Conservation (phyloP, 148 eudicot species). For the Rhododendron simsii region DNA sequence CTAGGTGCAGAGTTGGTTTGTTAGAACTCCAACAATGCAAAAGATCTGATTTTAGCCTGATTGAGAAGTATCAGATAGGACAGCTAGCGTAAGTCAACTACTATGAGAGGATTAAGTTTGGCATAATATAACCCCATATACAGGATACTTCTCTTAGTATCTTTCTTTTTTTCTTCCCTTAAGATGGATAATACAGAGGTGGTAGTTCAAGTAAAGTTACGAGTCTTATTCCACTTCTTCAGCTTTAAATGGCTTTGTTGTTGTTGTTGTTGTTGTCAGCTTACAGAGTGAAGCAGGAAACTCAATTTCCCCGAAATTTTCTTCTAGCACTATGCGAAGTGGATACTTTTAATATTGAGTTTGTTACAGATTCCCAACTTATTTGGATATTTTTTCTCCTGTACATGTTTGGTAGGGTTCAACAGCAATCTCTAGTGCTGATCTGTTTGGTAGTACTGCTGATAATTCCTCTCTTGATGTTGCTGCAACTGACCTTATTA, state of each 20-base stretch:
- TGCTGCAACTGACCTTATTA: constrained; percentile 84
- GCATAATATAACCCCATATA: neutral
- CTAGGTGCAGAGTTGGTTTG: too few species aligned
- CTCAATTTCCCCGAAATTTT: neutral
- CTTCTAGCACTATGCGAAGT: neutral
- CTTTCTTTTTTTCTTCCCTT: neutral
- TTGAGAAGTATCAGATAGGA: neutral
- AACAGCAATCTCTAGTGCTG: constrained; percentile 89
- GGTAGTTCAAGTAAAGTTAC: neutral
- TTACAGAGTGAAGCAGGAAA: neutral
- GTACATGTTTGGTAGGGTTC: constrained; percentile 54
- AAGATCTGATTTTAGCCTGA: neutral
- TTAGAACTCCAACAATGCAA: too few species aligned
- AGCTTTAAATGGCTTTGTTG: neutral
- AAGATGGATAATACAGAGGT: neutral
- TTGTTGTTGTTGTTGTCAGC: neutral
- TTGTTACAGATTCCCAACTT: neutral
- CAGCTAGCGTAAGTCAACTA: neutral
- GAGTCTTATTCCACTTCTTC: neutral
- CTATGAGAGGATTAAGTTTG: neutral
- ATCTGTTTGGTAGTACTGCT: constrained; percentile 64
- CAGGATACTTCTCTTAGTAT: neutral
- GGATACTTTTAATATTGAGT: neutral
- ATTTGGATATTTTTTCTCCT: neutral
- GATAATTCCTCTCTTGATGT: constrained; percentile 44